Evolutionary conservation across 805 yeast genomes (phyloP).

Genomic region (Lachancea sp.): DNA sequence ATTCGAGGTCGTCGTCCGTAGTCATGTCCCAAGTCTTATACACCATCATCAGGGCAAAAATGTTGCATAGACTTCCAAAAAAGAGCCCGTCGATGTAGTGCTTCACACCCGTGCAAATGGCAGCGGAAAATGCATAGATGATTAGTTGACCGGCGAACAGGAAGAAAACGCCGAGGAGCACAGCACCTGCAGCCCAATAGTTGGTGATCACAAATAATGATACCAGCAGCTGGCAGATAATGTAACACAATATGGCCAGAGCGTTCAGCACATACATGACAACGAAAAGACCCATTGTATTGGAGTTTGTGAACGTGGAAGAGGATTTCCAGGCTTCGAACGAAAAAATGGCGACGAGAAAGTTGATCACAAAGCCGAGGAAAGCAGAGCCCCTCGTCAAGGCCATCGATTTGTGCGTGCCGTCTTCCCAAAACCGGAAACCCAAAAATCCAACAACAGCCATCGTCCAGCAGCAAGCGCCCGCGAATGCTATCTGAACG

Average conservation of each 20-base stretch:
- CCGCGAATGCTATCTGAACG: slow-evolving; percentile 66
- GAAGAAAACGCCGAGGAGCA: slow-evolving; percentile 61
- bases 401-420: slow-evolving; percentile 61
- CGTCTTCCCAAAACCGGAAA: slow-evolving; percentile 93
- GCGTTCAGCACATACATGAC: slow-evolving; percentile 70
- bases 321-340: slow-evolving; percentile 56
- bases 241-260: slow-evolving; percentile 52
- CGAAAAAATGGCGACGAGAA: slow-evolving; percentile 62
- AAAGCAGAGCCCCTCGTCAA: slow-evolving; percentile 46
- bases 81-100: slow-evolving; percentile 91
- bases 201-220: slow-evolving; percentile 63
- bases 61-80: slow-evolving; percentile 73
- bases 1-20: slow-evolving; percentile 90
- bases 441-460: slow-evolving; percentile 72
- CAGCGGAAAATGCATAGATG: slow-evolving; percentile 58
- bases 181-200: slow-evolving; percentile 89
- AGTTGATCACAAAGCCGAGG: slow-evolving; percentile 56
- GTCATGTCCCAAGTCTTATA: slow-evolving; percentile 96
- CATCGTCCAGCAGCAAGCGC: slow-evolving; percentile 64
- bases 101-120: slow-evolving; percentile 61
- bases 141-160: slow-evolving; percentile 77
- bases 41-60: slow-evolving; percentile 87
- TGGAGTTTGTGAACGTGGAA: slow-evolving; percentile 39
- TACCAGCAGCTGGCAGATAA: slow-evolving; percentile 60
- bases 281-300: slow-evolving; percentile 64